Evolutionary conservation across 371 early-diverging fungal genomes (phyloP).

Genomic region (Cokeromyces recurvatus): DNA sequence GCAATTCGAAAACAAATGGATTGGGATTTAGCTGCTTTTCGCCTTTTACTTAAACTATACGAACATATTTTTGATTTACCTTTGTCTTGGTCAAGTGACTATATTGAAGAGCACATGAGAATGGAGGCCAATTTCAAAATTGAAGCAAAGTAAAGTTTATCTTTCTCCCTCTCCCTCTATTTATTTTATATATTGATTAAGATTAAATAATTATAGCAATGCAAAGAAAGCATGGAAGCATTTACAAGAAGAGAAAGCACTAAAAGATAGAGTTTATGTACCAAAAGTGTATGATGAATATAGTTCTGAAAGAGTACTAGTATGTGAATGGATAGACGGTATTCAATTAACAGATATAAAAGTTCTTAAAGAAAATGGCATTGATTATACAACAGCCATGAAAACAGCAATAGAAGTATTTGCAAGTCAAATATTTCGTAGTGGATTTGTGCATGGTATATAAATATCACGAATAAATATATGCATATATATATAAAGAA

Average conservation of each 20-base stretch:
- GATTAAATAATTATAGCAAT: constrained; percentile 41
- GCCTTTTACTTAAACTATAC: constrained; percentile 51
- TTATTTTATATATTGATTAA: background rate
- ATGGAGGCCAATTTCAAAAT: constrained; percentile 75
- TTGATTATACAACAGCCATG: constrained; percentile 61
- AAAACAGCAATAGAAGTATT: constrained; percentile 74
- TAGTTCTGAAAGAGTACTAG: constrained; percentile 70
- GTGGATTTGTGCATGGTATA: constrained; percentile 83
- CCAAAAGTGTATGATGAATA: constrained; percentile 78
- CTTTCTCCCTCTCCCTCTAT: background rate
- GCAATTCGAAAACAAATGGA: constrained; percentile 77
- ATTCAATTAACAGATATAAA: constrained; percentile 56
- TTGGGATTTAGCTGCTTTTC: constrained; percentile 77
- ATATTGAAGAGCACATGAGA: constrained; percentile 72
- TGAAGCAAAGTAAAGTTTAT: constrained; percentile 61
- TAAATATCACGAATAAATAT: too few species aligned
- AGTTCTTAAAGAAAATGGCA: constrained; percentile 32
- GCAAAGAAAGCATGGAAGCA: constrained; percentile 57
- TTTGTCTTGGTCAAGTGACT: constrained; percentile 75
- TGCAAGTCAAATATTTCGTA: constrained; percentile 84
- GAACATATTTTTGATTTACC: constrained; percentile 84
- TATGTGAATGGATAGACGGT: constrained; percentile 87
- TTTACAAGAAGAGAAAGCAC: constrained; percentile 50
- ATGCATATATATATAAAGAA: background rate
- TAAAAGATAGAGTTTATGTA: constrained; percentile 61